These are phyloP conservation scores for Pyricularia grisea DNA, from an alignment of 2,329 filamentous ascomycete genomes.

Conservation along the genomic window DNA sequence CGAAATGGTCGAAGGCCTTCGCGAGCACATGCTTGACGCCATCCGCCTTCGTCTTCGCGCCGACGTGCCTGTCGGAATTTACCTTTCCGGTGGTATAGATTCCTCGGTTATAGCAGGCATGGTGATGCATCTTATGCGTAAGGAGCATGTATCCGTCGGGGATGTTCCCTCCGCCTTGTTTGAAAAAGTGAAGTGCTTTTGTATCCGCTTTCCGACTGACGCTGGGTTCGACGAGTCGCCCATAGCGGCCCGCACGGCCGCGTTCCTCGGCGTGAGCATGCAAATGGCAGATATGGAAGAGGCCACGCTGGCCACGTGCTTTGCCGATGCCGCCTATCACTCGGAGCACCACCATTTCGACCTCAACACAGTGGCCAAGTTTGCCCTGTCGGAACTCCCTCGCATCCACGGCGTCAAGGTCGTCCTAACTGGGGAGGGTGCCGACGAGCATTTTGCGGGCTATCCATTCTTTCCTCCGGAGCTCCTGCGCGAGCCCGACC, in stretches of 20 bases:
- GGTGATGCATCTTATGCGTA: slow-evolving; percentile 36
- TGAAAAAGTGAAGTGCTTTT: slow-evolving; percentile 29
- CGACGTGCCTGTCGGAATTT: slow-evolving; percentile 48
- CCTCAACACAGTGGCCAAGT: slow-evolving; percentile 39
- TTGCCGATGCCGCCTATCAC: slow-evolving; percentile 20
- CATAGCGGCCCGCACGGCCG: slow-evolving; percentile 21
- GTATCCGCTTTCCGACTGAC: slow-evolving; percentile 35
- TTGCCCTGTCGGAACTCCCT: slow-evolving; percentile 34
- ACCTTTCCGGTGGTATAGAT: slow-evolving; percentile 48
- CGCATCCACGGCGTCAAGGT: slow-evolving; percentile 39
- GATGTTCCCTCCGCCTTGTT: slow-evolving; percentile 20
- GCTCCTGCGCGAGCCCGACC: slow-evolving; percentile 39
- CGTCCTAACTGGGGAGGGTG: slow-evolving; percentile 41
- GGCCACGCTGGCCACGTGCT: slow-evolving; percentile 17
- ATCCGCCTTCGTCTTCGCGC: slow-evolving; percentile 43
- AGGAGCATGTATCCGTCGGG: slow-evolving; percentile 35
- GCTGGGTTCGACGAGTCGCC: slow-evolving; percentile 38
- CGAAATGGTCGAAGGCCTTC: slow-evolving; percentile 40
- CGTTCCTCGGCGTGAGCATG: slow-evolving; percentile 21
- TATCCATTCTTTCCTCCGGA: slow-evolving; percentile 34
- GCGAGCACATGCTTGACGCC: slow-evolving; percentile 38
- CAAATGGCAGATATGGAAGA: slow-evolving; percentile 15
- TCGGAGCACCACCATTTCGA: slow-evolving; percentile 17
- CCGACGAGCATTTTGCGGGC: slow-evolving; percentile 45
- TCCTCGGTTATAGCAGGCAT: slow-evolving; percentile 48